These are phyloP conservation scores for Oryza meridionalis DNA, from an alignment of 176 grass and related monocot genomes.

Conservation along the genomic window DNA sequence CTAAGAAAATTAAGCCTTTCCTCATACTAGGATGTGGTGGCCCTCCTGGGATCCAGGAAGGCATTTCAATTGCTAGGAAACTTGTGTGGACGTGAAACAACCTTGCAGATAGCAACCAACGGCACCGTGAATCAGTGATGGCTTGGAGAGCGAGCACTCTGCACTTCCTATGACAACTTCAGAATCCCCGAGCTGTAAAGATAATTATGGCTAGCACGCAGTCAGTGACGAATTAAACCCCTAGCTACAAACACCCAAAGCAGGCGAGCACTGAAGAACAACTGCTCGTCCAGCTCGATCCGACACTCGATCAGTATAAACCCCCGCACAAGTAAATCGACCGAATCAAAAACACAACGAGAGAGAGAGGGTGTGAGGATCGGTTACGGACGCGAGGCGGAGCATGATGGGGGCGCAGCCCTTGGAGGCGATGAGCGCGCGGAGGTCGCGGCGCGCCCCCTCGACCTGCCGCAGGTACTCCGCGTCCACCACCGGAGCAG, in stretches of 20 bases:
- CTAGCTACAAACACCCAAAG: too few relatives aligned
- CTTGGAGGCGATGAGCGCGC: neutral
- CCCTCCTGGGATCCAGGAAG: slow-evolving; percentile 69
- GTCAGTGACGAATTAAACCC: too few relatives aligned
- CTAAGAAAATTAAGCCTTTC: slow-evolving; percentile 74
- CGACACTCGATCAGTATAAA: neutral
- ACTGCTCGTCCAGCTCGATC: neutral
- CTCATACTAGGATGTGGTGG: slow-evolving; percentile 59
- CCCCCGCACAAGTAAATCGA: neutral
- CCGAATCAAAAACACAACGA: neutral
- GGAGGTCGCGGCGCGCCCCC: too few relatives aligned
- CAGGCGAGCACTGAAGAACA: neutral
- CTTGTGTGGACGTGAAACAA: slow-evolving; percentile 11
- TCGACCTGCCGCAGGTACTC: too few relatives aligned
- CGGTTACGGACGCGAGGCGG: neutral
- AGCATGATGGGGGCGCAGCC: neutral
- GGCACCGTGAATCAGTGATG: slow-evolving; percentile 46
- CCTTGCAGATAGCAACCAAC: slow-evolving; percentile 67
- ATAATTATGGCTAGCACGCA: slow-evolving; percentile 38
- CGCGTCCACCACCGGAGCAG: too few relatives aligned
- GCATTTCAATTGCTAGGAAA: slow-evolving; percentile 85
- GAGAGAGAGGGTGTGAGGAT: neutral
- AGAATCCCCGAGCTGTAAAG: slow-evolving; percentile 63
- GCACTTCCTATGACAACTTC: slow-evolving; percentile 62
- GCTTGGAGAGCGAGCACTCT: slow-evolving; percentile 64